Percentiles rank a stretch among this genome's conserved stretches.
Evolutionary conservation across 2,329 filamentous ascomycete genomes (phyloP).

Genomic region (Ophiostoma sp.): DNA sequence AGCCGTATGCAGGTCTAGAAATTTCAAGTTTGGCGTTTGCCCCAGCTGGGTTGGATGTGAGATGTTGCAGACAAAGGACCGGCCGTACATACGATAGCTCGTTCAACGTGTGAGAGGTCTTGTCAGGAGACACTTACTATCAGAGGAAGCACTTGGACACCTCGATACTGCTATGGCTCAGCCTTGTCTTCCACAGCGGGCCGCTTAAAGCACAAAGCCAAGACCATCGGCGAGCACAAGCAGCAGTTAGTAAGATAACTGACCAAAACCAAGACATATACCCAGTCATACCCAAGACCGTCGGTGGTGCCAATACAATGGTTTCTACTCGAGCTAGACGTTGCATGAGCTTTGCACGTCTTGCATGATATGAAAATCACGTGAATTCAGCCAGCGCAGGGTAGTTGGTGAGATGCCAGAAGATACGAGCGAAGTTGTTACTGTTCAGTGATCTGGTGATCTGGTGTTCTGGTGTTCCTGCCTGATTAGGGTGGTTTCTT

Average conservation of each 20-base stretch:
- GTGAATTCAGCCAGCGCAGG: not conserved
- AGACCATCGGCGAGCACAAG: not conserved
- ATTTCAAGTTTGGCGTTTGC: not conserved
- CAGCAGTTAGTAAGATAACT: not conserved
- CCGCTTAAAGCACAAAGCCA: not conserved
- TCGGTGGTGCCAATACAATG: not conserved
- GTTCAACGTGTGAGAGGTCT: not conserved
- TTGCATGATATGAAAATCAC: conserved; percentile 2
- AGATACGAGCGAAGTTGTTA: not conserved
- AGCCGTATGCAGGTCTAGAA: not conserved
- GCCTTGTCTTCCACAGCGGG: not conserved
- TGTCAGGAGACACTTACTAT: not conserved
- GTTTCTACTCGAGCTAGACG: not conserved
- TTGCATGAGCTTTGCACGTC: not conserved
- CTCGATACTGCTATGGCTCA: too few relatives aligned
- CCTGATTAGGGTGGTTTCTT: not conserved
- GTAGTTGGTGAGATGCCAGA: not conserved
- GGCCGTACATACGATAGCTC: not conserved
- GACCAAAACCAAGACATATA: not conserved
- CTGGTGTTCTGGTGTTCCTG: not conserved
- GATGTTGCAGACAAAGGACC: not conserved
- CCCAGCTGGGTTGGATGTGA: not conserved
- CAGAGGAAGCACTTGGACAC: not conserved
- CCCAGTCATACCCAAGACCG: not conserved
- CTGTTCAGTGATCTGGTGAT: not conserved